phyloP scores from a whole-genome alignment of 2,329 filamentous ascomycete species.

The Epichloe sp. region DNA sequence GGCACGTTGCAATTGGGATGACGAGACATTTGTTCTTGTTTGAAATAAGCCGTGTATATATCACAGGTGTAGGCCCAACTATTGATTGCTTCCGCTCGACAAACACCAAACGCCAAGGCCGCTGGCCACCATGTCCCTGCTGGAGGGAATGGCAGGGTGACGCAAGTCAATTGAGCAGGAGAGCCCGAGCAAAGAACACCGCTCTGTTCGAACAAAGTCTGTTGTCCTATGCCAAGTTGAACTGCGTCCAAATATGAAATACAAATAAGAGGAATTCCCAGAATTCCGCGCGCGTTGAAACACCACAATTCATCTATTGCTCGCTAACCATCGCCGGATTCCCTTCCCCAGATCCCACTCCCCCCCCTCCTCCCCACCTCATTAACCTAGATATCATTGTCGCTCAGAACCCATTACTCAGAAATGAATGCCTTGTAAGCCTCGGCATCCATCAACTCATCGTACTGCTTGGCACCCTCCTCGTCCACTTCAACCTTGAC shows the following conservation, averaged over 20 bases:
- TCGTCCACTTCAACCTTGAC: conserved; percentile 72
- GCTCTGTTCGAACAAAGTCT: not conserved
- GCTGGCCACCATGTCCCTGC: not conserved
- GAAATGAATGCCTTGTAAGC: conserved; percentile 64
- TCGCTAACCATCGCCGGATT: no score
- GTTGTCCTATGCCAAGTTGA: conserved; percentile 5
- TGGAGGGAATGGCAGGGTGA: no score
- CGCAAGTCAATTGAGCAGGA: no score
- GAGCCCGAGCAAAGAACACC: not conserved
- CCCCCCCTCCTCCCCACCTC: not conserved
- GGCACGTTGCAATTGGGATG: not conserved
- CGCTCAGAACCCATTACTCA: conserved; percentile 4
- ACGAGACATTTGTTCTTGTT: not conserved
- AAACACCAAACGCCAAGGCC: not conserved
- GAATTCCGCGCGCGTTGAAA: not conserved
- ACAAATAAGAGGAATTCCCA: not conserved
- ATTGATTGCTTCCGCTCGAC: not conserved
- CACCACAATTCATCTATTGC: not conserved
- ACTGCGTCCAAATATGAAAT: conserved; percentile 2
- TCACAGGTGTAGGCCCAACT: not conserved
- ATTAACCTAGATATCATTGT: not conserved
- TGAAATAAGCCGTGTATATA: no score
- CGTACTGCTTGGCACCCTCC: conserved; percentile 50
- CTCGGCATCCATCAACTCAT: conserved; percentile 62
- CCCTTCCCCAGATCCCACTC: not conserved